Percentiles rank a stretch among this genome's conserved stretches.
Evolutionary conservation across 495 filamentous ascomycete species (phyloP).

Genomic region (Neurospora sp.): DNA sequence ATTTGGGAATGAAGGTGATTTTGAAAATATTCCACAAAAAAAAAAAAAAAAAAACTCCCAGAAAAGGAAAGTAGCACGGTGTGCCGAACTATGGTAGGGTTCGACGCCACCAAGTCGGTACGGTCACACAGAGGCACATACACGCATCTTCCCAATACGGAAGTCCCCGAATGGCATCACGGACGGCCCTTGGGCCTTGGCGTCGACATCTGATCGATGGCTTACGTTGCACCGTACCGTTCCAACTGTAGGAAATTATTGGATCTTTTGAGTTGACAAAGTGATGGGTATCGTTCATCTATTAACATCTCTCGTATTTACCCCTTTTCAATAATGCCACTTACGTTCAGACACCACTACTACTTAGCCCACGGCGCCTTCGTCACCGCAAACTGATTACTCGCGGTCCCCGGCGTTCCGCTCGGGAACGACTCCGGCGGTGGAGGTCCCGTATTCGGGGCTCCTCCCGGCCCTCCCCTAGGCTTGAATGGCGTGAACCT

Average conservation of each 20-base stretch:
- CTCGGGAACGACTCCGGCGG: constrained; percentile 12
- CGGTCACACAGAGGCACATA: background rate
- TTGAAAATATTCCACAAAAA: background rate
- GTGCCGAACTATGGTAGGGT: background rate
- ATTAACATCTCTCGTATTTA: background rate
- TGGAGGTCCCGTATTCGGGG: constrained; percentile 12
- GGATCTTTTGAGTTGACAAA: background rate
- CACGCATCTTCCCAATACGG: background rate
- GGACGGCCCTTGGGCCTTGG: background rate
- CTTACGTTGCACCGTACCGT: background rate
- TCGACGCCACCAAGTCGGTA: background rate
- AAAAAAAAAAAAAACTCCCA: no score
- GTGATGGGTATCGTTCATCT: background rate
- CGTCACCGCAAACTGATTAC: constrained; percentile 22
- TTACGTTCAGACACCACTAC: background rate
- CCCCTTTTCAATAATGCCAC: background rate
- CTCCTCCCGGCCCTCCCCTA: constrained; percentile 11
- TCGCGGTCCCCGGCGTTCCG: constrained; percentile 19
- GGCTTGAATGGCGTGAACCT: constrained; percentile 4
- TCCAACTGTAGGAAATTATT: background rate
- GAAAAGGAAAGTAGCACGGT: background rate
- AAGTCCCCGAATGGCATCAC: background rate
- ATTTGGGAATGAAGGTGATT: background rate
- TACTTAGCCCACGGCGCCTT: constrained; percentile 23
- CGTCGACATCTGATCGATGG: background rate